phyloP scores from a whole-genome alignment of 2,329 filamentous ascomycete species.

The Epichloe elymi region DNA sequence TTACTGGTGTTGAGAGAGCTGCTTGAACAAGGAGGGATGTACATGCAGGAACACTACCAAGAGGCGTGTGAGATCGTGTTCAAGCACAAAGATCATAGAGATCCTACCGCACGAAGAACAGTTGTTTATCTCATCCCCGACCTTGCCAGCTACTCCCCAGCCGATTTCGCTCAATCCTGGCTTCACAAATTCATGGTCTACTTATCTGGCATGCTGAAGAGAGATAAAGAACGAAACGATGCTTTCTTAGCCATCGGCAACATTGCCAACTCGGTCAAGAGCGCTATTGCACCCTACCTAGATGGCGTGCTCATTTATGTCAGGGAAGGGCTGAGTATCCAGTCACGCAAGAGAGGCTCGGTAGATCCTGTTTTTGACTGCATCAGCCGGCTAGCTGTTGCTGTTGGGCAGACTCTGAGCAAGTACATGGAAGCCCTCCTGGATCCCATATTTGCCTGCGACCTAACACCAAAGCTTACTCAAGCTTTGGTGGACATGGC shows the following conservation, averaged over 20 bases:
- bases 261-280: constrained; percentile 91
- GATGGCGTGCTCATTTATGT: constrained; percentile 92
- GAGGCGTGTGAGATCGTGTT: constrained; percentile 89
- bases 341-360: constrained; percentile 52
- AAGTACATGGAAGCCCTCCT: constrained; percentile 96
- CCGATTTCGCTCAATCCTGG: constrained; percentile 77
- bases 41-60: constrained; percentile 91
- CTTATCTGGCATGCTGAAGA: constrained; percentile 83
- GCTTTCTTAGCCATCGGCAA: constrained; percentile 94
- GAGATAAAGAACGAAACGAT: constrained; percentile 85
- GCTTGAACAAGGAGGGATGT: constrained; percentile 92
- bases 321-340: constrained; percentile 73
- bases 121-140: constrained; percentile 86
- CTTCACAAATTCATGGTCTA: constrained; percentile 97
- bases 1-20: constrained; percentile 86
- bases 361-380: constrained; percentile 87
- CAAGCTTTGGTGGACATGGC: constrained; percentile 97
- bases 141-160: constrained; percentile 80
- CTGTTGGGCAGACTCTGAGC: constrained; percentile 89
- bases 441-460: constrained; percentile 93
- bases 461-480: constrained; percentile 82
- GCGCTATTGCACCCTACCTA: constrained; percentile 85
- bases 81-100: constrained; percentile 84
- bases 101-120: constrained; percentile 75
- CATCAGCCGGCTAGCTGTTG: constrained; percentile 89